Evolutionary conservation across 805 yeast species (phyloP).

Genomic region (Saccharomycopsis lassenensis): DNA sequence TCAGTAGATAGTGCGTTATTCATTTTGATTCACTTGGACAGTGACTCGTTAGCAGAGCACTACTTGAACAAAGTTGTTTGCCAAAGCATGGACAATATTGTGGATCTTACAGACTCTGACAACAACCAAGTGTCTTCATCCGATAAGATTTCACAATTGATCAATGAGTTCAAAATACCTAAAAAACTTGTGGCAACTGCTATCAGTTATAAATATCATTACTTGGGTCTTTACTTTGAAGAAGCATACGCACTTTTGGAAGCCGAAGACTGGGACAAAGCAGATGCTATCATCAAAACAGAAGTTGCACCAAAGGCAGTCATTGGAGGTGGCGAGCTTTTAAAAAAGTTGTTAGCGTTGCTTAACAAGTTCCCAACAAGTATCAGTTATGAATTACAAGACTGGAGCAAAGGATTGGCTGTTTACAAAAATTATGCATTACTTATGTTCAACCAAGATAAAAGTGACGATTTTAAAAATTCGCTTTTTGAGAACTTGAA

Average conservation of each 20-base stretch:
- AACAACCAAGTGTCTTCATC: background rate
- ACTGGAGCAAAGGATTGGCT: slow-evolving; percentile 50
- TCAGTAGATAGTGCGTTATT: slow-evolving; percentile 51
- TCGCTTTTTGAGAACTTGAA: slow-evolving; percentile 7
- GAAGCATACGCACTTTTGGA: slow-evolving; percentile 52
- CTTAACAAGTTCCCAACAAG: slow-evolving; percentile 33
- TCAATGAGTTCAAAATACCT: slow-evolving; percentile 32
- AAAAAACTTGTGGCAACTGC: slow-evolving; percentile 39
- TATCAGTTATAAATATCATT: slow-evolving; percentile 44
- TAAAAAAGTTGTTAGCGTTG: slow-evolving; percentile 27
- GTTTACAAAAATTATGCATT: slow-evolving; percentile 42
- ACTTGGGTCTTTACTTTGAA: slow-evolving; percentile 38
- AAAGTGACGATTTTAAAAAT: slow-evolving; percentile 1
- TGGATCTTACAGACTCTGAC: slow-evolving; percentile 16
- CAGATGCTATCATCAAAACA: slow-evolving; percentile 45
- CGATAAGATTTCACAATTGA: slow-evolving; percentile 1
- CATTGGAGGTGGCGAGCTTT: slow-evolving; percentile 31
- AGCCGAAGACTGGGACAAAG: slow-evolving; percentile 51
- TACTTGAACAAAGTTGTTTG: slow-evolving; percentile 24
- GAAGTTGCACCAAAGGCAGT: slow-evolving; percentile 68
- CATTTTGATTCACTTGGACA: slow-evolving; percentile 44
- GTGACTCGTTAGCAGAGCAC: slow-evolving; percentile 34
- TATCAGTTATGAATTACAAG: slow-evolving; percentile 26
- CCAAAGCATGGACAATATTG: slow-evolving; percentile 20
- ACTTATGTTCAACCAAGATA: slow-evolving; percentile 17